Percentiles rank a stretch among this genome's conserved stretches.
Evolutionary conservation across 2,329 filamentous ascomycete species (phyloP).

Genomic region (Clarireedia homoeocarpa): DNA sequence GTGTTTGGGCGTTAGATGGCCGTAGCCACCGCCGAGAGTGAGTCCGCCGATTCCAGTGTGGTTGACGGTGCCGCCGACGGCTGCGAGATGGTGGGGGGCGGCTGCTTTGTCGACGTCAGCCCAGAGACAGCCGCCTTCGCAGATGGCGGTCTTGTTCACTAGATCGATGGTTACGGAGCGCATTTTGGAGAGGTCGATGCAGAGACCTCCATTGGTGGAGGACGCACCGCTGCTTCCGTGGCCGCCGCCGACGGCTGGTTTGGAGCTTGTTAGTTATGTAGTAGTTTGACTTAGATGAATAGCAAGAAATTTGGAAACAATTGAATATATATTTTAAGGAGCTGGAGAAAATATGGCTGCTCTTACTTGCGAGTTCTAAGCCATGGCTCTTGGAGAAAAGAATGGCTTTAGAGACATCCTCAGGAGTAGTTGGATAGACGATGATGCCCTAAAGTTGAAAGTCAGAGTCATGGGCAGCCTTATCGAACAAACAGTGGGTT

Average conservation of each 20-base stretch:
- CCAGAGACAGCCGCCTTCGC: slow-evolving; percentile 14
- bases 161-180: slow-evolving; percentile 11
- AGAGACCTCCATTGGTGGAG: not conserved
- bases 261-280: not conserved
- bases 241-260: slow-evolving; percentile 5
- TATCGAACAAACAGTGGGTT: not conserved
- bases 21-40: slow-evolving; percentile 6
- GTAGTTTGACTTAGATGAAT: no score
- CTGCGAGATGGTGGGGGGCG: slow-evolving; percentile 4
- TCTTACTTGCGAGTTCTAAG: slow-evolving; percentile 7
- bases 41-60: slow-evolving; percentile 7
- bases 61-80: slow-evolving; percentile 3
- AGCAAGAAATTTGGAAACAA: not conserved
- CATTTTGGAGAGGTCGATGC: slow-evolving; percentile 12
- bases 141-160: slow-evolving; percentile 7
- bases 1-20: slow-evolving; percentile 5
- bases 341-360: slow-evolving; percentile 7
- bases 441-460: slow-evolving; percentile 1
- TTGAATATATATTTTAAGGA: not conserved
- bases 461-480: not conserved
- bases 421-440: slow-evolving; percentile 11
- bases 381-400: slow-evolving; percentile 9
- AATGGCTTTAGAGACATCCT: slow-evolving; percentile 12
- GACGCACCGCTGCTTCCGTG: slow-evolving; percentile 3
- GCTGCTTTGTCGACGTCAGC: slow-evolving; percentile 11